phyloP scores from a whole-genome alignment of 306 rosid genomes.

The Castanea sativa region DNA sequence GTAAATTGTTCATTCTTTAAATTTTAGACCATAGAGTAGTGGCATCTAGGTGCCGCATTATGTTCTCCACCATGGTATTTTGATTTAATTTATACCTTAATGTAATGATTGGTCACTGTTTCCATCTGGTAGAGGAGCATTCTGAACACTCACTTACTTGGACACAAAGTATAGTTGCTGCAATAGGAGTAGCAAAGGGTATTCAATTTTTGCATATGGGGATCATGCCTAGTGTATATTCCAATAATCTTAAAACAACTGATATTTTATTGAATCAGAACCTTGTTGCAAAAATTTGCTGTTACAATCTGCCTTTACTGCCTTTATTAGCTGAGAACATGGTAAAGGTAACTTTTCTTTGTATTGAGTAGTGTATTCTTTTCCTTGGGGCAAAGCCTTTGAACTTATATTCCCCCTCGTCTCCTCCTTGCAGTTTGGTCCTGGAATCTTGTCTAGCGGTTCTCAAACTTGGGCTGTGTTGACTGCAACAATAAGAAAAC shows the following conservation, averaged over 20 bases:
- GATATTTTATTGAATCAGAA: constrained; percentile 74
- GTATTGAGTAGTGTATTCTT: neutral
- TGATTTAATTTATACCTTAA: neutral
- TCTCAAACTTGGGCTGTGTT: neutral
- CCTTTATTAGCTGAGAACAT: constrained; percentile 47
- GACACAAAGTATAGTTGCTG: constrained; percentile 71
- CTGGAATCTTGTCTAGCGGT: constrained; percentile 52
- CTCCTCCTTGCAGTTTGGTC: constrained; percentile 49
- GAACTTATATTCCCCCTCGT: constrained; percentile 15
- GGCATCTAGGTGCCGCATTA: neutral
- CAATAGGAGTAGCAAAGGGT: constrained; percentile 82
- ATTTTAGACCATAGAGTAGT: neutral
- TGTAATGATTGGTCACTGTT: neutral
- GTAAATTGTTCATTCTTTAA: neutral
- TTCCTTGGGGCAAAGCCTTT: constrained; percentile 12
- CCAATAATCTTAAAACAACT: constrained; percentile 60
- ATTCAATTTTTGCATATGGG: constrained; percentile 77
- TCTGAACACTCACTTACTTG: constrained; percentile 47
- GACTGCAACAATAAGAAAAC: no score
- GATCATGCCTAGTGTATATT: constrained; percentile 72
- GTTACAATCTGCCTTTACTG: constrained; percentile 55
- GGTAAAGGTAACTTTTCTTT: constrained; percentile 47
- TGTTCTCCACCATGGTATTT: neutral
- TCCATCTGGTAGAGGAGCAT: constrained; percentile 45
- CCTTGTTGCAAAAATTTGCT: constrained; percentile 70